Evolutionary conservation across 495 filamentous ascomycete species (phyloP).

Genomic region (Clohesyomyces aquaticus): DNA sequence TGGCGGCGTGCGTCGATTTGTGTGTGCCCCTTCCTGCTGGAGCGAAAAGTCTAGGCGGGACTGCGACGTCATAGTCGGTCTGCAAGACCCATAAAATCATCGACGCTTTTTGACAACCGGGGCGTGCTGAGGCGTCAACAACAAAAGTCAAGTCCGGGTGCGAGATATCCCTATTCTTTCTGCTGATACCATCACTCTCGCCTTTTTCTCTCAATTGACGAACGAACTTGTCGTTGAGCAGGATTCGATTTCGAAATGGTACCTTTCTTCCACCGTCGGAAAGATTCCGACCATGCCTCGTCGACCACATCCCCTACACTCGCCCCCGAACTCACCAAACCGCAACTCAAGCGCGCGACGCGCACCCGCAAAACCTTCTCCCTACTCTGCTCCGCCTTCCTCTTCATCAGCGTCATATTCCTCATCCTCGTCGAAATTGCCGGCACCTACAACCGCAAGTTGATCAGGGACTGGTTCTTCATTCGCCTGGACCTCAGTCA

Average conservation of each 20-base stretch:
- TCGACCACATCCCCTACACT: constrained; percentile 16
- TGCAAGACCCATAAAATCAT: constrained; percentile 24
- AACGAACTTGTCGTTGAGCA: too few relatives aligned
- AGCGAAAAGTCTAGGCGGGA: not conserved
- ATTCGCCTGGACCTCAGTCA: constrained; percentile 80
- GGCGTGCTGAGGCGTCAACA: too few relatives aligned
- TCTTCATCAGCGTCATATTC: constrained; percentile 75
- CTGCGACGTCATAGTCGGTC: constrained; percentile 29
- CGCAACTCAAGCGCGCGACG: constrained; percentile 58
- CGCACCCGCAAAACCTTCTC: constrained; percentile 58
- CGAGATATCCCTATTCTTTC: constrained; percentile 18
- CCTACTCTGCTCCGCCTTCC: constrained; percentile 67
- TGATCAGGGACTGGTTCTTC: constrained; percentile 75
- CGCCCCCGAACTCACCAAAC: constrained; percentile 38
- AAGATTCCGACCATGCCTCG: not conserved
- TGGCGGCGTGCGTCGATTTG: not conserved
- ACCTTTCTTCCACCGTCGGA: constrained; percentile 20
- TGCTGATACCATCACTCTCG: too few relatives aligned
- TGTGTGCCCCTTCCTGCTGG: not conserved
- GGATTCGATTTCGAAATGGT: constrained; percentile 8
- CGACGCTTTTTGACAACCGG: constrained; percentile 10
- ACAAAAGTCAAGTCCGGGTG: too few relatives aligned
- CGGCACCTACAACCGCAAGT: constrained; percentile 61
- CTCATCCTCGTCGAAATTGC: constrained; percentile 77
- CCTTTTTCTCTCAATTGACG: too few relatives aligned